Base-by-base conservation (phyloP, 2,329 filamentous ascomycete genomes). In the Ascochyta viciae-villosae region DNA sequence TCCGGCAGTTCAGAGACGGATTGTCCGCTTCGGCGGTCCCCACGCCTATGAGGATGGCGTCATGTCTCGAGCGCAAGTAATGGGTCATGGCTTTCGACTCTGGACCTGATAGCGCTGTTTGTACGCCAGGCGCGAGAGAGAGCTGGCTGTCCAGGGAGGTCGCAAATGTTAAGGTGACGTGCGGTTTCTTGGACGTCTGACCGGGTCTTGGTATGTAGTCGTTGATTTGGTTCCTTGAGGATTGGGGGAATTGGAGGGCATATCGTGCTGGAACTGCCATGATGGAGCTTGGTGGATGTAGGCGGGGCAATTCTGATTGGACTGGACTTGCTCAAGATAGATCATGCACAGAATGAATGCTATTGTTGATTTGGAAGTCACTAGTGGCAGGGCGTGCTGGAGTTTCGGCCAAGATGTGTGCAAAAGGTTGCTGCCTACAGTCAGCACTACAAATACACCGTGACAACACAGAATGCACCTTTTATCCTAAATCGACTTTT, bases 61-160 rank as follows among this genome's bases (percentile, higher is more conserved):
- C 87, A 77, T 98, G 92, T 15, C 83, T 85, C 12, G 88, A 88
- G 67, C 94, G 90, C 26, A 98, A 84, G 73, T 90, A 91, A 76
- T 98, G 94, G 0, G 94, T 97, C 91, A 98, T 96, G 49, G 90
- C 85, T 76, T 96, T 96, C 34, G 91, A 91, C 61, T 88, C 82
- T 0, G 89, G 85, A 3, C 93, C 93, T 1, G 94, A 98, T 13
- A 98, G 84, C 0, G 85, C 81, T 2, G 94, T 98, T 63, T 89
- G 90, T n/a, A 87, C 82, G 13, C 92, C 92, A 0, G 92, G 91
- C 0, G 88, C 83, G 26, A 94, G 82, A 1, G 92, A 86, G 46
- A 96, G 83, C 50, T 87, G 85, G 37, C 89, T 89, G 78, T 98
- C 94, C 64, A 99, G 88, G 4, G 93, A 97, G 6, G 89, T 89